A percentile compares a stretch with the other conserved stretches of the same genome.
These are phyloP conservation scores for Karstenula rhodostoma DNA, from an alignment of 2,329 filamentous ascomycete species.

Conservation along the genomic window DNA sequence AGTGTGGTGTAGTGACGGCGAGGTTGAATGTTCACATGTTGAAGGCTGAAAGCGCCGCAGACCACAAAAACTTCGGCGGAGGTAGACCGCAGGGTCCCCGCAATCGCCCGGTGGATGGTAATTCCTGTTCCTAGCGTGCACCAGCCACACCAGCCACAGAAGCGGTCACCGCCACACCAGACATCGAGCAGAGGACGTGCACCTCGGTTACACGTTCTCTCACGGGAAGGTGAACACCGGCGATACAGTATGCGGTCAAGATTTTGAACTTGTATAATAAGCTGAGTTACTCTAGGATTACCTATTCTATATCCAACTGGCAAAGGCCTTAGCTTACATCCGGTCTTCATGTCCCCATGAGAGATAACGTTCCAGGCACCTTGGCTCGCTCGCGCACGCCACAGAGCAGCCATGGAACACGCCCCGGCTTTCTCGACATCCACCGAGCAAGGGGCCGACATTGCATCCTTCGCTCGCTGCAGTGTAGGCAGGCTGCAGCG, in stretches of 20 bases:
- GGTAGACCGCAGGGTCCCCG: constrained; percentile 21
- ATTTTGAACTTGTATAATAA: too few species aligned
- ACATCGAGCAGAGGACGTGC: neutral
- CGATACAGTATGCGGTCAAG: too few species aligned
- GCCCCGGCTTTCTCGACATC: neutral
- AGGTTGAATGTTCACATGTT: constrained; percentile 26
- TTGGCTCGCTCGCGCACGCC: neutral
- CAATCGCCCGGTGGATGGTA: constrained; percentile 12
- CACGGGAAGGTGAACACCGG: too few species aligned
- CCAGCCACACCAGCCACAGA: constrained; percentile 2
- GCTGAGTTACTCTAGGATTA: too few species aligned
- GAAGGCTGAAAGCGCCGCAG: constrained; percentile 19
- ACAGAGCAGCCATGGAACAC: neutral
- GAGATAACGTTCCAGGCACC: constrained; percentile 2
- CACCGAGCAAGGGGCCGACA: neutral
- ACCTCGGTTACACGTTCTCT: neutral
- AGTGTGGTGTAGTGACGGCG: constrained; percentile 10
- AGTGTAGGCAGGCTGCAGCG: neutral
- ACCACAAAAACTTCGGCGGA: constrained; percentile 24
- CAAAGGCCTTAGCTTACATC: too few species aligned
- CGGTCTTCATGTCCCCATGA: too few species aligned
- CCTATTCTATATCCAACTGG: too few species aligned
- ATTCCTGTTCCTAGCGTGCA: neutral
- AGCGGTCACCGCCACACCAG: neutral
- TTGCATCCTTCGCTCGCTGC: constrained; percentile 2